Base-by-base conservation (phyloP, 1,284 basidiomycete species). In the Pisolithus thermaeus region DNA sequence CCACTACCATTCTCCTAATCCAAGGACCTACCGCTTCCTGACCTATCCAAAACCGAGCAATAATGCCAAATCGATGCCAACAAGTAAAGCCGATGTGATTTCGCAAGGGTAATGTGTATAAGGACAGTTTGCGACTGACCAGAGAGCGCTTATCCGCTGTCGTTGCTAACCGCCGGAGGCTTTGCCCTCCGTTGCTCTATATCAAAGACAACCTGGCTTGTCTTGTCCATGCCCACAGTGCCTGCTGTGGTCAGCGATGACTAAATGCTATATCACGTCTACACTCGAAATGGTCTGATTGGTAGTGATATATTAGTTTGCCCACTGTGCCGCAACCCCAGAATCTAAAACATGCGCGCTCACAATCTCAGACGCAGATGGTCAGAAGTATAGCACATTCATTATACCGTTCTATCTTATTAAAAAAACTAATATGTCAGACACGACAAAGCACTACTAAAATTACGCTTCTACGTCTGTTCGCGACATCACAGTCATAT, bases 1-100 rank as follows among this genome's bases (percentile, higher is more conserved):
- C 54, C 61, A 50, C 58, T 61, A 30, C 61, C 52, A 16, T 51
- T 56, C 0, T 28, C 62, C 20, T 68, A 52, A 20, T 49, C 57
- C 28, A 36, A 52, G 47, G 42, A 41, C 47, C 37, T 68, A 64
- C 37, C 65, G 50, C 69, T 64, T 32, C 64, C 28, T 67, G 7
- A 61, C 62, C 32, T 69, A 64, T 44, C 62, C 64, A 54, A 65
- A 69, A 47, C 59, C 64, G 61, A 63, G 61, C 49, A 63, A 14
- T 35, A 62, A 66, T 58, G 55, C 66, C 52, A 61, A 59, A 47
- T 22, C 54, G 35, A 65, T 63, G 30, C 9, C 9, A 32, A 12
- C 30, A 14, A 55, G 51, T 42, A 60, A 63, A 30, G 38, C 55
- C 27, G 30, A 32, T 32, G 30, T 32, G 11, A 3, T 11, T 32